Percentiles rank a stretch among this genome's conserved stretches.
These are phyloP conservation scores for Crithidia expoeki DNA, from an alignment of 208 protist species.

Conservation along the genomic window DNA sequence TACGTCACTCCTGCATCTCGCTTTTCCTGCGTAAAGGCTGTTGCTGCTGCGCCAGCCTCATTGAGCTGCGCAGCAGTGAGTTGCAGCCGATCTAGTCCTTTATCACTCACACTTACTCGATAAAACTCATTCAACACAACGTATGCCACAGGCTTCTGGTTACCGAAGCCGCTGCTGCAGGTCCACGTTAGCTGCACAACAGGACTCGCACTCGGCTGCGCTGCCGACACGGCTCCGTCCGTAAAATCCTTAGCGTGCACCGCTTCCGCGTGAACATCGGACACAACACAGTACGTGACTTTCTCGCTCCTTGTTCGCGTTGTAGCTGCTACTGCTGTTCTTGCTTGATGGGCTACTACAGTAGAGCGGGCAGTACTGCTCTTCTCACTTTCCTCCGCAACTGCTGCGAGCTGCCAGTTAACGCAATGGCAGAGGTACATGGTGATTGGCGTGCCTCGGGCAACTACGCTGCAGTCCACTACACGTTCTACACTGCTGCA, in stretches of 20 bases:
- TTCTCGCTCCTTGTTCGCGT: neutral
- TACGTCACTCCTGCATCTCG: no score
- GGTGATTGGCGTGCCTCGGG: neutral
- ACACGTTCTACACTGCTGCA: conserved; percentile 4
- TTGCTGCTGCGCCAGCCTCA: neutral
- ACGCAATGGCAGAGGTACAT: conserved; percentile 8
- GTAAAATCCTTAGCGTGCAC: neutral
- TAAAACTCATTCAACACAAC: conserved; percentile 10
- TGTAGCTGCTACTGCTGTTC: neutral
- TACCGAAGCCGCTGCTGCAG: neutral
- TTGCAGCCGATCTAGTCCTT: neutral
- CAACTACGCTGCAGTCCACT: conserved; percentile 12
- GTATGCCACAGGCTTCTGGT: neutral
- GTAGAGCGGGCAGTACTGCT: no score
- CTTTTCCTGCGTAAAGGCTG: neutral
- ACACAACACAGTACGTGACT: conserved; percentile 14
- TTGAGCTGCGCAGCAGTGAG: conserved; percentile 3
- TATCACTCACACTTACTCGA: neutral
- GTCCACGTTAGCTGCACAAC: conserved; percentile 19
- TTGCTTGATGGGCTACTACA: no score
- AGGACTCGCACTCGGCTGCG: neutral
- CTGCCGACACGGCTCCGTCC: no score
- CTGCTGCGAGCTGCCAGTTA: neutral
- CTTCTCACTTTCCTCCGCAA: neutral
- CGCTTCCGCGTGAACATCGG: neutral